Evolutionary conservation across 2,329 filamentous ascomycete species (phyloP), one percentile per base, ranked within the genome.

Genomic region (Aspergillus aculeatinus): DNA sequence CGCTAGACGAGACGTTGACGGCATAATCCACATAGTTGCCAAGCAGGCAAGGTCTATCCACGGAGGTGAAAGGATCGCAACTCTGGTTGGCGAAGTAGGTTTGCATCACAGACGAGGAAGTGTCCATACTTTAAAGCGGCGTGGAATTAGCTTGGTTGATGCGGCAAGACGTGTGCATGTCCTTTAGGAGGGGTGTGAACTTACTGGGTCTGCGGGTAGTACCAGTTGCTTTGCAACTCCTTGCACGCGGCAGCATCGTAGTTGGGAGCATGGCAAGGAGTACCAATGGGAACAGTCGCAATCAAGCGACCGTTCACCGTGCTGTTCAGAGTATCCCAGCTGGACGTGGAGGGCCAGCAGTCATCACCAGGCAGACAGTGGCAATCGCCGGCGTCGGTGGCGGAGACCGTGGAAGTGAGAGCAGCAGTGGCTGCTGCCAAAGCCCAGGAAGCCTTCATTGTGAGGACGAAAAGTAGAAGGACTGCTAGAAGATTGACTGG

Each of bases 251-350:
- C 60, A 16, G 58, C 65, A 59, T 67, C 63, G 50, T 72, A 67
- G 57, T 52, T 65, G 27, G 71, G 65, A 31, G 63, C 72, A 57
- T 78, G 75, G 60, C 76, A 78, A 27, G 72, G 70, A 23, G 67
- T 70, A 6, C 72, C 77, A 16, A 79, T 69, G 16, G 76, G 77
- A 4, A 77, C 70, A 16, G 76, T 79, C 3, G 71, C 68, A 10
- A 79, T 64, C 52, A 79, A 66, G 55, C 70, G 71, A 48, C 77
- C 77, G 27, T 66, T 68, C 5, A 79, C 71, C 3, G 76, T 76
- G 50, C 57, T 60, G 64, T 79, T 79, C 39, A 79, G 64, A 7
- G 64, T 55, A 3, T 64, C 58, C 76, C 76, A 78, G n/a, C 62
- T 61, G 5, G 66, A 59, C 1, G 60, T n/a, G 4, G 68, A 63